phyloP scores from a whole-genome alignment of 352 stramenopile species.

The Globisporangium takayamanum region DNA sequence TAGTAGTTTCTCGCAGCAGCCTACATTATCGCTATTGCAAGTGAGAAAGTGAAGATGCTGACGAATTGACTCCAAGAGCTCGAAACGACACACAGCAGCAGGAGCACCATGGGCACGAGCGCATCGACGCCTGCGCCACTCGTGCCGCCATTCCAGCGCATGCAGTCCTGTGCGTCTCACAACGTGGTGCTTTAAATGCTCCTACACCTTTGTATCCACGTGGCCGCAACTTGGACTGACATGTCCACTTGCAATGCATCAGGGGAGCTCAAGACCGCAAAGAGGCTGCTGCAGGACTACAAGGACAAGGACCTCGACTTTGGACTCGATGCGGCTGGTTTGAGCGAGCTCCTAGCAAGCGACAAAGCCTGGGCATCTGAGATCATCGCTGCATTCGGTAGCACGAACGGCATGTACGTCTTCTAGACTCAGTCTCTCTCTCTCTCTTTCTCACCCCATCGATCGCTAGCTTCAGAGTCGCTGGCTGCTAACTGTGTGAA shows the following conservation, averaged over 20 bases:
- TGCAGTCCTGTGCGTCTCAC: conserved; percentile 34
- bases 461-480: neutral
- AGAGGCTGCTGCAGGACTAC: conserved; percentile 49
- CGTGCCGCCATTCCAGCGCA: conserved; percentile 40
- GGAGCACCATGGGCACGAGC: conserved; percentile 40
- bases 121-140: conserved; percentile 33
- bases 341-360: conserved; percentile 37
- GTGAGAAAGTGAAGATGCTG: too few species aligned
- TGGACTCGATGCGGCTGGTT: conserved; percentile 40
- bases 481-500: neutral
- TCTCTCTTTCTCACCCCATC: neutral
- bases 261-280: conserved; percentile 52
- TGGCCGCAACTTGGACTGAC: neutral
- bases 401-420: conserved; percentile 56
- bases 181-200: neutral
- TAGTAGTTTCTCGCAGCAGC: too few species aligned
- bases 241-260: neutral
- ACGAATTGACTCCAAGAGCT: neutral
- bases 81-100: neutral
- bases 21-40: too few species aligned
- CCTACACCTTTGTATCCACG: neutral
- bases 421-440: neutral
- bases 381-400: conserved; percentile 53
- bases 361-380: conserved; percentile 48
- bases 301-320: conserved; percentile 77